These are phyloP conservation scores for Fusarium foetens DNA, from an alignment of 2,329 filamentous ascomycete species.

Conservation along the genomic window DNA sequence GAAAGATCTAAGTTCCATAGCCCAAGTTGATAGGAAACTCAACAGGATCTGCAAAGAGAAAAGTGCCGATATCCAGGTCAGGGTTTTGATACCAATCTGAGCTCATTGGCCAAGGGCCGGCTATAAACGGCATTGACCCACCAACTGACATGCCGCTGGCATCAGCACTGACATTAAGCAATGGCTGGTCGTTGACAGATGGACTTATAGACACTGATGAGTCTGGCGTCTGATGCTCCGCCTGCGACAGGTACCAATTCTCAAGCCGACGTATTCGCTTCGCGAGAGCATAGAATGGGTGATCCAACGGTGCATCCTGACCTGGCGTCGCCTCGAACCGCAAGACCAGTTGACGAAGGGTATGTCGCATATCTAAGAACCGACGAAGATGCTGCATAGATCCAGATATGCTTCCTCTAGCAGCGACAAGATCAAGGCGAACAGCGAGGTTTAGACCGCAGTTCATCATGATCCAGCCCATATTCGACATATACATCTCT, in stretches of 20 bases:
- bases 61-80: slow-evolving; percentile 20
- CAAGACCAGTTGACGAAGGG: slow-evolving; percentile 43
- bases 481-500: slow-evolving; percentile 45
- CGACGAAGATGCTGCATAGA: slow-evolving; percentile 40
- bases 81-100: slow-evolving; percentile 7
- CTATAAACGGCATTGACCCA: background rate
- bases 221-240: background rate
- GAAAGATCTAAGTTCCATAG: background rate
- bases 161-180: background rate
- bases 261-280: slow-evolving; percentile 30
- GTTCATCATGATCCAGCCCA: slow-evolving; percentile 47
- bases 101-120: background rate
- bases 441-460: slow-evolving; percentile 45
- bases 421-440: slow-evolving; percentile 45
- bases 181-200: background rate
- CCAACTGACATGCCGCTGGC: background rate
- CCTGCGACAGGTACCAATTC: slow-evolving; percentile 29
- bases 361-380: slow-evolving; percentile 44
- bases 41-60: slow-evolving; percentile 34
- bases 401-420: slow-evolving; percentile 21
- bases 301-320: background rate
- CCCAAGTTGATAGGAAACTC: slow-evolving; percentile 13
- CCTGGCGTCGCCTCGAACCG: slow-evolving; percentile 38
- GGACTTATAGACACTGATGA: background rate
- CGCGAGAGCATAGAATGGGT: slow-evolving; percentile 39